A percentile compares a stretch with the other conserved stretches of the same genome.
phyloP scores from a whole-genome alignment of 768 basidiomycete species.

The Hygrocybe punicea region DNA sequence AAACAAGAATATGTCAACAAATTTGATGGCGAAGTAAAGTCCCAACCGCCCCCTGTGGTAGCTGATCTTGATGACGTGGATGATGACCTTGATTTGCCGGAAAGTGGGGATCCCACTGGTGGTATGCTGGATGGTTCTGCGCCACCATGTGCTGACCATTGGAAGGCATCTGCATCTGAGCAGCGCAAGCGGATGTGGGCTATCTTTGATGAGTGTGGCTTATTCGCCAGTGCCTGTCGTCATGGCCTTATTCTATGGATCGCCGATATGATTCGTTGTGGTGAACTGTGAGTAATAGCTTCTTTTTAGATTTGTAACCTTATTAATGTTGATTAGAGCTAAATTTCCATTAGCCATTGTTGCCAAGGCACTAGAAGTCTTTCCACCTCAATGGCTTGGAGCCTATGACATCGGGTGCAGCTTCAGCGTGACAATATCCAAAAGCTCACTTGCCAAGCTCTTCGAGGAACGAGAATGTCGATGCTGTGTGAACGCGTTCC shows the following conservation, averaged over 20 bases:
- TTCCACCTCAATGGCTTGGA: slow-evolving; percentile 8
- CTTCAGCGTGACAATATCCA: slow-evolving; percentile 15
- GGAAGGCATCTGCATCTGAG: slow-evolving; percentile 2
- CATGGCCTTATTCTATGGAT: slow-evolving; percentile 27
- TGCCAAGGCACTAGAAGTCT: slow-evolving; percentile 17
- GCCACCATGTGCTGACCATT: slow-evolving; percentile 3
- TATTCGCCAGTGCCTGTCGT: slow-evolving; percentile 27
- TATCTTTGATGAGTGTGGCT: slow-evolving; percentile 32
- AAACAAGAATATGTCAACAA: slow-evolving; percentile 2
- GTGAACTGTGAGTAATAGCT: slow-evolving; percentile 24
- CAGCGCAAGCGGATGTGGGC: slow-evolving; percentile 23
- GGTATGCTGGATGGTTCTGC: no score
- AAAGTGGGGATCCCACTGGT: no score
- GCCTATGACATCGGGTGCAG: slow-evolving; percentile 31
- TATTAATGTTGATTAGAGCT: slow-evolving; percentile 11
- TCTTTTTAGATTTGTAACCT: neutral
- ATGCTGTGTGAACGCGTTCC: slow-evolving; percentile 28
- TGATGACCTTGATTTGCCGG: slow-evolving; percentile 1
- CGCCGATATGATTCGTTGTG: slow-evolving; percentile 25
- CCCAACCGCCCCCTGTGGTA: neutral
- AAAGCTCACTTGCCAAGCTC: slow-evolving; percentile 13
- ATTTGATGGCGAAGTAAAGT: slow-evolving; percentile 2
- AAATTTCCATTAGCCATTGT: slow-evolving; percentile 21
- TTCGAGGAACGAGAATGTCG: neutral
- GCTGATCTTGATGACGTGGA: neutral